phyloP scores from a whole-genome alignment of 1,284 basidiomycete genomes.

The Amylostereum areolatum region DNA sequence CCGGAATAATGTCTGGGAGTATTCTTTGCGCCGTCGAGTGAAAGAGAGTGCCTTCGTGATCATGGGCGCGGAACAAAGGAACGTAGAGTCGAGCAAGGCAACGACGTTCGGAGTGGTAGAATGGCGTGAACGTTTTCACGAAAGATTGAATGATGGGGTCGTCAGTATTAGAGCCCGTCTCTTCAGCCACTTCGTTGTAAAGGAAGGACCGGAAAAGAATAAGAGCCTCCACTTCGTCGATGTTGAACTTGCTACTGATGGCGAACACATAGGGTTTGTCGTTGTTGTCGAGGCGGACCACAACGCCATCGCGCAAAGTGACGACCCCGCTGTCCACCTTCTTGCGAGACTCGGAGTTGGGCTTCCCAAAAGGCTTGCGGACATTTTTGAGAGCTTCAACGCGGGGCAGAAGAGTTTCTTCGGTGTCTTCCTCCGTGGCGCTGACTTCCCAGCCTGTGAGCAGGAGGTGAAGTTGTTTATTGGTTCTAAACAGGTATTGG shows the following conservation, averaged over 20 bases:
- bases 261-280: conserved; percentile 65
- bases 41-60: conserved; percentile 47
- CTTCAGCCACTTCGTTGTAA: conserved; percentile 64
- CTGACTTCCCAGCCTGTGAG: conserved; percentile 55
- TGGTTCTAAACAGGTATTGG: conserved; percentile 40
- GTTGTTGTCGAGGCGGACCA: conserved; percentile 53
- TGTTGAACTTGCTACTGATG: conserved; percentile 64
- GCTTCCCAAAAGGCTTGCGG: conserved; percentile 57
- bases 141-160: conserved; percentile 52
- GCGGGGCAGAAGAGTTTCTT: conserved; percentile 52
- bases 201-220: conserved; percentile 71
- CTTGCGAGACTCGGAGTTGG: conserved; percentile 60
- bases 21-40: conserved; percentile 48
- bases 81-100: conserved; percentile 56
- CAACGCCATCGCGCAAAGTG: conserved; percentile 56
- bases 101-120: conserved; percentile 78
- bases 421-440: conserved; percentile 47
- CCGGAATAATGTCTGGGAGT: conserved; percentile 57
- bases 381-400: conserved; percentile 49
- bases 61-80: conserved; percentile 58
- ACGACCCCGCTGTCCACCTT: conserved; percentile 61
- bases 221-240: conserved; percentile 73
- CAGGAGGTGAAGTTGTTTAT: conserved; percentile 55
- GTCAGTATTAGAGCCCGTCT: conserved; percentile 37
- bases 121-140: conserved; percentile 67